A percentile compares a stretch with the other conserved stretches of the same genome.
phyloP scores from a whole-genome alignment of 2,329 filamentous ascomycete species.

The Clonostachys chloroleuca region DNA sequence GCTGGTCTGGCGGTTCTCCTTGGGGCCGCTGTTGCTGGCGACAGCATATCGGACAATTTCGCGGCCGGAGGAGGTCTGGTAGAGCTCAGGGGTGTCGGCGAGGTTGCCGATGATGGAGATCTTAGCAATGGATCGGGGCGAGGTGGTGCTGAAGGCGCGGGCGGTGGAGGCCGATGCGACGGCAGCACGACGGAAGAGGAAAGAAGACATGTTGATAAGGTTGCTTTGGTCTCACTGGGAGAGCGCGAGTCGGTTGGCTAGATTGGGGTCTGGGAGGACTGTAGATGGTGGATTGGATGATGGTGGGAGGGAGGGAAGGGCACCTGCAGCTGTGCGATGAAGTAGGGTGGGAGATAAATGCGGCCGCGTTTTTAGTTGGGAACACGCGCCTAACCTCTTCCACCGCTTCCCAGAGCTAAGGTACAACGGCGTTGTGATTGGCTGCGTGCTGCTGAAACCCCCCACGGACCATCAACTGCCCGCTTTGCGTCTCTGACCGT shows the following conservation, averaged over 20 bases:
- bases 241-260: background rate
- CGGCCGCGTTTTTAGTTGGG: no score
- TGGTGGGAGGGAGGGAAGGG: background rate
- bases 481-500: no score
- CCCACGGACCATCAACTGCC: no score
- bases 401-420: no score
- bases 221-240: background rate
- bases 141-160: conserved; percentile 74
- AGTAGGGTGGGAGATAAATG: background rate
- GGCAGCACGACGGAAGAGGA: conserved; percentile 48
- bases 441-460: no score
- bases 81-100: conserved; percentile 71
- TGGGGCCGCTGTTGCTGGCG: conserved; percentile 61
- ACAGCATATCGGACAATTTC: conserved; percentile 77
- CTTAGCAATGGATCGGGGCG: conserved; percentile 63
- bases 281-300: background rate
- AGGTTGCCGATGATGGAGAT: conserved; percentile 87
- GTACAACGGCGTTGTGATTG: no score
- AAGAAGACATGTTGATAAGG: conserved; percentile 32
- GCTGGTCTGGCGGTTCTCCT: conserved; percentile 71
- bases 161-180: conserved; percentile 39
- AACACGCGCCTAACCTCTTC: no score
- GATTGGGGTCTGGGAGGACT: background rate
- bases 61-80: conserved; percentile 62
- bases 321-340: background rate